Evolutionary conservation across 306 rosid species (phyloP).

Genomic region (Vicia faba): DNA sequence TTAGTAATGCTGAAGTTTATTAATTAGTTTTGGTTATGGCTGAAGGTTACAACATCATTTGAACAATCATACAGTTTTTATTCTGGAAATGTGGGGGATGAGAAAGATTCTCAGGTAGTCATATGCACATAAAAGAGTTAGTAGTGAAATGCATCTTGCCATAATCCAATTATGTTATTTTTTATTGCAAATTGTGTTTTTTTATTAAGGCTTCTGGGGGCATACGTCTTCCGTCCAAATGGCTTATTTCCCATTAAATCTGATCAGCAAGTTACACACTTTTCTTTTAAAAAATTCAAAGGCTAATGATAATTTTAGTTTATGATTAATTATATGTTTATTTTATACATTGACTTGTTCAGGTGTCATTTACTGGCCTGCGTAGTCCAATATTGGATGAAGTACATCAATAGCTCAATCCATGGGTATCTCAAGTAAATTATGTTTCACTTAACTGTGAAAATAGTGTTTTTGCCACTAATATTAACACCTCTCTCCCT

Average conservation of each 20-base stretch:
- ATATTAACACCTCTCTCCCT: not conserved
- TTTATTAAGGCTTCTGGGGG: conserved; percentile 58
- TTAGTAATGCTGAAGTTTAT: conserved; percentile 15
- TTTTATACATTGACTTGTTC: conserved; percentile 31
- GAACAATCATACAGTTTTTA: conserved; percentile 60
- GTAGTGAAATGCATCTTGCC: conserved; percentile 2
- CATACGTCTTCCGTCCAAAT: conserved; percentile 61
- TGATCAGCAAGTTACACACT: conserved; percentile 44
- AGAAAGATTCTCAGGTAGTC: conserved; percentile 52
- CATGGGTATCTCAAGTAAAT: conserved; percentile 42
- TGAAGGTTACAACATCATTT: conserved; percentile 49
- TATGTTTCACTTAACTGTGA: conserved; percentile 11
- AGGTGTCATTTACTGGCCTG: conserved; percentile 45
- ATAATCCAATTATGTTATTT: conserved; percentile 4
- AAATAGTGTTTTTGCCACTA: conserved; percentile 47
- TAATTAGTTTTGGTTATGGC: conserved; percentile 38
- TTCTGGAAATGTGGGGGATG: conserved; percentile 56
- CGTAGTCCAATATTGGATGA: conserved; percentile 62
- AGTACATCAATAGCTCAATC: conserved; percentile 52
- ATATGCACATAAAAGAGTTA: conserved; percentile 12
- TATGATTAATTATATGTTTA: conserved; percentile 17
- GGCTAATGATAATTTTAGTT: conserved; percentile 21
- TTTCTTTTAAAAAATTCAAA: conserved; percentile 22
- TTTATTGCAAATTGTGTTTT: conserved; percentile 17
- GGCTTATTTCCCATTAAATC: conserved; percentile 46